Evolutionary conservation across 305 asterid genomes (phyloP).

Genomic region (Stenogyne calaminthoides): DNA sequence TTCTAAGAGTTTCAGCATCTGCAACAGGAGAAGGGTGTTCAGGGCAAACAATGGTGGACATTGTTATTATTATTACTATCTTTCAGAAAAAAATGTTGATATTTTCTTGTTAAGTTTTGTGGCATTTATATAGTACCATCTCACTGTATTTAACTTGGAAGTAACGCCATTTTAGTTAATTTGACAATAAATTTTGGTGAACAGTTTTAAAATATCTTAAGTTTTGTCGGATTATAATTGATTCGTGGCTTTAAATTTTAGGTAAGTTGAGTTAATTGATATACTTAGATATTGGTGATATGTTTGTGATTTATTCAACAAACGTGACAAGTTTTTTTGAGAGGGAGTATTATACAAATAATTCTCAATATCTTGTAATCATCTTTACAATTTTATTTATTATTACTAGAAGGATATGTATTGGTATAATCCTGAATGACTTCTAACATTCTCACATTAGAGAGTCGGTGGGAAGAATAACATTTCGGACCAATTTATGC

Average conservation of each 20-base stretch:
- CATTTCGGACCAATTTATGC: too few relatives aligned
- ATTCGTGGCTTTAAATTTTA: constrained; percentile 21
- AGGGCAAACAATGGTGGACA: constrained; percentile 72
- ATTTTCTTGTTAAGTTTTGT: background rate
- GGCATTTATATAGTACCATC: constrained; percentile 41
- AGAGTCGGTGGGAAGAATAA: too few relatives aligned
- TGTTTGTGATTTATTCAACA: background rate
- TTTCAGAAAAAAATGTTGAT: background rate
- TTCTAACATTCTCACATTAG: too few relatives aligned
- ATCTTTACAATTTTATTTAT: background rate
- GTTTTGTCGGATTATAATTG: constrained; percentile 4
- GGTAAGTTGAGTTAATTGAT: background rate
- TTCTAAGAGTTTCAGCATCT: constrained; percentile 74
- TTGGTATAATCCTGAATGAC: background rate
- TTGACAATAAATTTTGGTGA: background rate
- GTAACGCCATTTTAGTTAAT: constrained; percentile 43
- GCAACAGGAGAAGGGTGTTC: constrained; percentile 72
- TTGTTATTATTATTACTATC: constrained; percentile 9
- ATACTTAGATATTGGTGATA: background rate
- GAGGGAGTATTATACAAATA: background rate
- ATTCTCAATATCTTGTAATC: background rate
- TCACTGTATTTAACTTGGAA: constrained; percentile 25
- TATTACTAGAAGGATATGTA: background rate
- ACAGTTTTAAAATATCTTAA: constrained; percentile 1
- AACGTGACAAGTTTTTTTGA: background rate